Base-by-base conservation (phyloP, 2,329 filamentous ascomycete species). In the Hymenoscyphus scutula region DNA sequence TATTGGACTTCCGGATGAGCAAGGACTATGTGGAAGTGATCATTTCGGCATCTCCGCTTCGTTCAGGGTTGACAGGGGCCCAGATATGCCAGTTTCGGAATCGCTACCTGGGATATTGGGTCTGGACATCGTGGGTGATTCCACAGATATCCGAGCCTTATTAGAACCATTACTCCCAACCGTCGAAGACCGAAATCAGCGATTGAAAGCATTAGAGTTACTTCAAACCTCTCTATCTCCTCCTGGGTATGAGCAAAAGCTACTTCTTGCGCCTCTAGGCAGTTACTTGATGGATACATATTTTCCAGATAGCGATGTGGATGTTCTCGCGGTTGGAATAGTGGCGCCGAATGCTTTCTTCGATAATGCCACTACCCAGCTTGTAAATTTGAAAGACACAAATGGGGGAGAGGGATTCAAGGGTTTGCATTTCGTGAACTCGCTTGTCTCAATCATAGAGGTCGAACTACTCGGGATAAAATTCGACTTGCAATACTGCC, bases 401-500 rank as follows among this genome's bases (percentile, higher is more conserved):
- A 17, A 57, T 2, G 51, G 53, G 19, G 53, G 41, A 29, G 25
- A 30, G 29, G 56, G 45, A 15, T 62, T 68, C 57, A 66, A 65
- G 51, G 62, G 64, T 85, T 87, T 1, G 79, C 82, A 25, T 84
- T 88, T 62, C 85, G 84, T 68, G 17, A 68, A 68, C 29, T 66
- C 64, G 15, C 37, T 68, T 3, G 66, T 68, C 8, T 85, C 81
- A 0, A 89, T 88, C 84, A 77, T 90, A 5, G 85, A 89, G 68
- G 74, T 90, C 4, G 81, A 82, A 51, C 76, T 89, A n/a, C 71
- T 75, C 3, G 82, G 79, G 10, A 76, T 89, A 68, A 84, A 79
- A 64, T 78, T 88, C 68, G 85, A 89, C 70, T 74, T 91, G 56
- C 87, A 89, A 64, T 90, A 90, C 71, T 89, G 86, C 66, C 80